Evolutionary conservation across 2,329 filamentous ascomycete genomes (phyloP), one percentile per base, ranked within the genome.

Genomic region (Colletotrichum viniferum): DNA sequence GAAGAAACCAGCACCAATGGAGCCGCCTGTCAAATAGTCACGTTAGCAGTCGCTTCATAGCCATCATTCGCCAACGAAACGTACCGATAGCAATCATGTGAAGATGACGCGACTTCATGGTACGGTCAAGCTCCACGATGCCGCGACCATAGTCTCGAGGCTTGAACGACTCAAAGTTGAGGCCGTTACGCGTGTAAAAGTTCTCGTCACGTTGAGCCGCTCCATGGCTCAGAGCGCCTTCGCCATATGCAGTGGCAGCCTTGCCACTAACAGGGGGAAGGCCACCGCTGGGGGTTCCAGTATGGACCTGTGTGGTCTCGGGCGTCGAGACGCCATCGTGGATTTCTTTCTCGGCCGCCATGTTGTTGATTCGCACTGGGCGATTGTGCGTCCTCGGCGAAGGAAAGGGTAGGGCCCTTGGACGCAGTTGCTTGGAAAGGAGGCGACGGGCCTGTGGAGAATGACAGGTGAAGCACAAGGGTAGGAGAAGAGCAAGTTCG

Each of bases 1-100:
- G 82, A 91, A 92, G 86, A 92, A 91, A 83, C 90, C 90, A 76
- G 90, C 90, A 80, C 90, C 90, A 61, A 92, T 92, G 28, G 88
- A 89, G 18, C 71, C 71, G 56, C 71, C 71, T 74, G 30, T 21
- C 3, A 13, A 13, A 60, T 1, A n/a, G 6, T 13, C 13, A 34
- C 0, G 8, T 52, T 14, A 55, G 55, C 9, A 69, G 16, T 8
- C 2, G 14, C 24, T 52, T 21, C 1, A 52, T 3, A 2, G 43
- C 12, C 43, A 0, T 4, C 10, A 3, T 21, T 13, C 43, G 43
- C 43, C 43, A 52, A 52, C 10, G 43, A 79, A 8, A 28, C 76
- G 13, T 55, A 69, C 87, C 87, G 34, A 88, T 88, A 71, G 86
- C 86, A 79, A 88, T 88, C 87, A 88, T 88, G 79, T 89, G 86